These are phyloP conservation scores for Massariosphaeria phaeospora DNA, from an alignment of 495 filamentous ascomycete species.

Conservation along the genomic window DNA sequence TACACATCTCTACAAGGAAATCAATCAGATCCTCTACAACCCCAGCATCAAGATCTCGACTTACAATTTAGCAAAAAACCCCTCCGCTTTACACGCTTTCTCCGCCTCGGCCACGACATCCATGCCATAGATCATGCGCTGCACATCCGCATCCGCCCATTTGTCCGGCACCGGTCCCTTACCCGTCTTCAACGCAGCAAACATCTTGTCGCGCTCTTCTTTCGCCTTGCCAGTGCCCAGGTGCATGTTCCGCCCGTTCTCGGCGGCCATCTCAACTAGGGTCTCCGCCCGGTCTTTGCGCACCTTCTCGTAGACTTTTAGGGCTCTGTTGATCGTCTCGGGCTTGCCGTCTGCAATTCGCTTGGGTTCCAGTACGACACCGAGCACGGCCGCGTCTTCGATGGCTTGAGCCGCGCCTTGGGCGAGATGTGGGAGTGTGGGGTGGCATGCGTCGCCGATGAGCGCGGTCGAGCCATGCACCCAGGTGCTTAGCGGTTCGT, in stretches of 20 bases:
- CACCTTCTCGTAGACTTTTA: slow-evolving; percentile 67
- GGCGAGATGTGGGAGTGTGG: slow-evolving; percentile 66
- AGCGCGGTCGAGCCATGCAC: slow-evolving; percentile 61
- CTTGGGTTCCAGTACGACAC: slow-evolving; percentile 52
- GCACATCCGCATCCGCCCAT: slow-evolving; percentile 76
- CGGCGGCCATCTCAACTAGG: slow-evolving; percentile 66
- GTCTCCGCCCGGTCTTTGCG: slow-evolving; percentile 65
- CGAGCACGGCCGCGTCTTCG: slow-evolving; percentile 71
- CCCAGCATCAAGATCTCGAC: not conserved
- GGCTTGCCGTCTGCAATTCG: slow-evolving; percentile 49
- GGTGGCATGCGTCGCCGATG: slow-evolving; percentile 75
- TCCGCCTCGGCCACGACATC: slow-evolving; percentile 60
- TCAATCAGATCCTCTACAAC: not conserved
- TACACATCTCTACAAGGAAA: not conserved
- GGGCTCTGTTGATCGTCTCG: slow-evolving; percentile 56
- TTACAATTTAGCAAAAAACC: slow-evolving; percentile 19
- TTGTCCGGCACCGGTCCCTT: slow-evolving; percentile 64
- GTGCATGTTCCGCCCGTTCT: slow-evolving; percentile 62
- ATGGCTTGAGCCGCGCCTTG: slow-evolving; percentile 86
- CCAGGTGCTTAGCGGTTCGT: slow-evolving; percentile 67
- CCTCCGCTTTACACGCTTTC: slow-evolving; percentile 54
- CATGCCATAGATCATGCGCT: slow-evolving; percentile 69
- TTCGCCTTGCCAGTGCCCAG: slow-evolving; percentile 69
- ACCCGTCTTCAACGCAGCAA: slow-evolving; percentile 56
- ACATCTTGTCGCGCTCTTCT: slow-evolving; percentile 68